Evolutionary conservation across 352 stramenopile genomes (phyloP), one percentile per base, ranked within the genome.

Genomic region (Phytophthora sp.): DNA sequence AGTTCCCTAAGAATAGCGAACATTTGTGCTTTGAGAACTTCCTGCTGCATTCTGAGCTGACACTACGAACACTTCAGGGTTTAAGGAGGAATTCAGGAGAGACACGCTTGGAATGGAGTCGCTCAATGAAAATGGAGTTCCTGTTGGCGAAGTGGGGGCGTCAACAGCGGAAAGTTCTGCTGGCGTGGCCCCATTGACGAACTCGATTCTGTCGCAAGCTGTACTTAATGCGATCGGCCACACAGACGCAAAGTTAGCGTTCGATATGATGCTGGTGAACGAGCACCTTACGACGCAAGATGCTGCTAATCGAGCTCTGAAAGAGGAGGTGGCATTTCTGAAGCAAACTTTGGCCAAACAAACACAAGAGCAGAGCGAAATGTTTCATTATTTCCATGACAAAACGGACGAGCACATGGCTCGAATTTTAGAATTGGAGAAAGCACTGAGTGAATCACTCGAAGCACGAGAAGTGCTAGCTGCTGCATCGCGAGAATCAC

Each of bases 301-400:
- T 18, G 38, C 42, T 1, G 69, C 76, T 5, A 77, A 77, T 51
- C 66, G 58, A 12, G 70, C 54, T 9, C 17, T 79, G 18, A 80
- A 80, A n/a, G 62, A 78, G 5, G 77, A 91, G 42, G 71, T 76
- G 6, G 39, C 57, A 17, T 78, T 88, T 34, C 43, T 92, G 6
- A 83, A 82, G 34, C 51, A 77, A 17, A 49, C 61, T 24, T 37
- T 88, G 42, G 72, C 61, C 12, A 76, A 70, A 12, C 71, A 78
- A 32, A 77, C 60, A 1, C 69, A 76, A 17, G 79, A 94, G 30
- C 76, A 94, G 53, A 86, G 69, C 38, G 90, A 96, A 23, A 91
- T 96, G 65, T 95, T 95, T 54, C 90, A 91, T 48, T 94, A 95
- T 56, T 84, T 96, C 26, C 86, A 95, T 52, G 76, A 79, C 21